Evolutionary conservation across 345 rosid species (phyloP), one percentile per base, ranked within the genome.

Genomic region (Clausena lansium): DNA sequence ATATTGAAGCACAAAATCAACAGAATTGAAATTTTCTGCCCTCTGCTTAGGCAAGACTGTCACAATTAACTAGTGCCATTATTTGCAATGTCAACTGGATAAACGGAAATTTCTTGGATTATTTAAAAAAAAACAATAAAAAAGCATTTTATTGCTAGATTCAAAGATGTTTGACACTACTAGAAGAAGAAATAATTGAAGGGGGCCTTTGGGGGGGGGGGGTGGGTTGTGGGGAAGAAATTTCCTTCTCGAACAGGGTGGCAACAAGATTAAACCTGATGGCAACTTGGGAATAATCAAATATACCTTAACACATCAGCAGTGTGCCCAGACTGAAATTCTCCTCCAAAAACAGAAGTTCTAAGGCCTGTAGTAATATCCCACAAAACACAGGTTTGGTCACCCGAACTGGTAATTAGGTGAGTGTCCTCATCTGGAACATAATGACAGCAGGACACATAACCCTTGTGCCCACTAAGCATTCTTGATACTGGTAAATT

Each of bases 331-430:
- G 94, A 94, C 84, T 94, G 99, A 86, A 92, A 91, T 77, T 94
- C 99, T 65, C 98, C 99, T 71, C 99, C 98, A 77, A 96, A 96
- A 27, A 94, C 92, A 59, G 98, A 94, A 82, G 98, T 91, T 85
- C 92, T 89, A 45, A 94, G 94, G 54, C 99, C 99, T 6, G 99
- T 94, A 25, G 97, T 88, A 57, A 93, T 88, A 86, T 96, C 99
- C 98, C 99, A 96, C 82, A 96, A 80, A 67, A 90, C 90, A 66
- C 99, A 96, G 3, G 98, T 96, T 73, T 92, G 92, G 78, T 94
- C 99, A 60, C 98, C 95, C 5, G 98, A 97, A 81, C 98, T 82
- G 24, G 98, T 97, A 70, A 94, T 91, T 65, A 96, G 86, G 79
- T 86, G 99, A 67, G 90, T 78, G 75, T 96, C 98, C 83, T 90